Evolutionary conservation across 192 early-diverging fungal genomes (phyloP), one percentile per base, ranked within the genome.

Genomic region (Umbelopsis sp.): DNA sequence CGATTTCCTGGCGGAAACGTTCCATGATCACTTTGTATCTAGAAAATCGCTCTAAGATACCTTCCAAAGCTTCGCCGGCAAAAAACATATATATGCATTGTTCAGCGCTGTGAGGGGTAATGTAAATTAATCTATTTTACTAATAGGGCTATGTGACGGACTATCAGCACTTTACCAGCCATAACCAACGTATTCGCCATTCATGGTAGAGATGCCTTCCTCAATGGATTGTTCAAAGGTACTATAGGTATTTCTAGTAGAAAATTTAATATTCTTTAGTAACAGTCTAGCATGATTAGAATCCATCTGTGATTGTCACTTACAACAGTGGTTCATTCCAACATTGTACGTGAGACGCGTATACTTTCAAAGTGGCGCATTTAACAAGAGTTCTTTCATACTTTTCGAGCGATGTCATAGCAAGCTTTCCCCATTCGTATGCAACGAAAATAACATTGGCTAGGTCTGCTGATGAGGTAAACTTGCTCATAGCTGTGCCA

Each of bases 341-440:
- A n/a, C 69, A 66, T 66, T 79, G 77, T 24, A 79, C 68, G 41
- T 79, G 77, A n/a, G 43, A 66, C 9, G 71, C 78, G 56, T 77
- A 80, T 49, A 77, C 78, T 54, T 80, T 80, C 34, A 62, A 68
- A 10, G 71, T 69, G n/a, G 71, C 71, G 66, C 78, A 80, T 53
- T 80, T 78, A 8, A 78, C 70, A 12, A 68, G 12, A 12, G 36
- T 62, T 54, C 34, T 59, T 1, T 59, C 59, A 24, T 59, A 77
- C 31, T 53, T 59, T 17, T 68, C 50, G 14, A 26, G n/a, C 0
- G 66, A 38, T 1, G 62, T 17, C 31, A 69, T 32, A 20, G 71
- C 70, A 9, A 80, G 49, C n/a, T 69, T 54, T 20, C 78, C 78
- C 45, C 53, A 80, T 59, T 44, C 50, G 24, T 80, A 79, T 0